Evolutionary conservation across 306 rosid genomes (phyloP).

Genomic region (Dryas drummondii): DNA sequence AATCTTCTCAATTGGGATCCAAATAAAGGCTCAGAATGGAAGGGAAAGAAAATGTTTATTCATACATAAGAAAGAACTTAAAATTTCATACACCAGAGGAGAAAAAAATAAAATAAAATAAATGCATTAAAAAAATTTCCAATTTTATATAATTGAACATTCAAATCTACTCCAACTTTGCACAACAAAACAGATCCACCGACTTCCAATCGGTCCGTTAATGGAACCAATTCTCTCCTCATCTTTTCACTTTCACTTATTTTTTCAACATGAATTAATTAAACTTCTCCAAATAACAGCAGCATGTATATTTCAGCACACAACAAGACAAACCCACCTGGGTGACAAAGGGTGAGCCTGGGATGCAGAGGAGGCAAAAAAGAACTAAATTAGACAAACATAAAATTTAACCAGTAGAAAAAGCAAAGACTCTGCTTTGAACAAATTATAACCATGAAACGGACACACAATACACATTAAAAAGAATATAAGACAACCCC

Average conservation of each 20-base stretch:
- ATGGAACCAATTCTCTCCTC: background rate
- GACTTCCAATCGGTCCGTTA: background rate
- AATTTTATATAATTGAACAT: background rate
- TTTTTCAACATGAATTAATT: background rate
- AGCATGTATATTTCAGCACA: conserved; percentile 7
- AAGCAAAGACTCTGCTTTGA: background rate
- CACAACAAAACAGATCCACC: conserved; percentile 4
- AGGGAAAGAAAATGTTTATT: background rate
- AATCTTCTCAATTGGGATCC: background rate
- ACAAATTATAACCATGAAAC: background rate
- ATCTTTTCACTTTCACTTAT: background rate
- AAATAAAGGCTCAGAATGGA: background rate
- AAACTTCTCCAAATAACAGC: background rate
- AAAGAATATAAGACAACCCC: background rate
- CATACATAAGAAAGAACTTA: background rate
- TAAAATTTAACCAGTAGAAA: background rate
- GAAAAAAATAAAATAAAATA: background rate
- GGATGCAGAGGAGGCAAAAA: background rate
- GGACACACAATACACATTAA: background rate
- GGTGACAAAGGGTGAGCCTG: background rate
- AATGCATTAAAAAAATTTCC: background rate
- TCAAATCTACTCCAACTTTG: conserved; percentile 5
- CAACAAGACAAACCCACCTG: conserved; percentile 6
- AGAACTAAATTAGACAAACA: no score
- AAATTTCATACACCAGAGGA: background rate